Evolutionary conservation across 179 eudicot genomes (phyloP).

Genomic region (Pouteria campechiana): DNA sequence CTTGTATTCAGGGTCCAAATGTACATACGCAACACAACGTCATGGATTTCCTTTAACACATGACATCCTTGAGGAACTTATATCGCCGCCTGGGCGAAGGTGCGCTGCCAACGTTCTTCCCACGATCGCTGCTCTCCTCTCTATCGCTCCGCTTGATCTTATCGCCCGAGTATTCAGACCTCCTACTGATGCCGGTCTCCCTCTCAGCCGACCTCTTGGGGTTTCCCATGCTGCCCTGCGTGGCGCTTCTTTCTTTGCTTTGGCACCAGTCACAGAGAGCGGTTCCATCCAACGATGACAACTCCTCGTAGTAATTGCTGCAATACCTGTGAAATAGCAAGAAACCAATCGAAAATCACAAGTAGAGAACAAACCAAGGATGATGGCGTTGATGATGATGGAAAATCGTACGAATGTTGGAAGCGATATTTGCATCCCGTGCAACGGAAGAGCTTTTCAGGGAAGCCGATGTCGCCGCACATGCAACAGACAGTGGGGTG

Average conservation of each 20-base stretch:
- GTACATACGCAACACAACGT: too few relatives aligned
- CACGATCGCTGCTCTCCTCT: conserved; percentile 8
- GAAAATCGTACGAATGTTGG: conserved; percentile 70
- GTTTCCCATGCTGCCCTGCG: conserved; percentile 9
- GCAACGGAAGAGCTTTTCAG: conserved; percentile 89
- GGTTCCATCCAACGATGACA: conserved; percentile 17
- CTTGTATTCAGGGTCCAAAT: too few relatives aligned
- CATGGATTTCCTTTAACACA: conserved; percentile 47
- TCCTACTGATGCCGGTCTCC: neutral
- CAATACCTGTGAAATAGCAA: too few relatives aligned
- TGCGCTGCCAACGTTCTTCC: conserved; percentile 21
- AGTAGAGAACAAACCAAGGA: neutral
- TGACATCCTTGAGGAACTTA: conserved; percentile 92
- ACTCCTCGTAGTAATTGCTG: conserved; percentile 64
- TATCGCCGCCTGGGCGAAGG: conserved; percentile 80
- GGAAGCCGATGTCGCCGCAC: conserved; percentile 91
- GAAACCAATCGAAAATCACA: neutral
- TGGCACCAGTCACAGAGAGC: conserved; percentile 73
- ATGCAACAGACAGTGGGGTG: conserved; percentile 59
- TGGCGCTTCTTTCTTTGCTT: conserved; percentile 29
- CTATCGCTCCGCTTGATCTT: conserved; percentile 31
- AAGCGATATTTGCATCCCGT: conserved; percentile 55
- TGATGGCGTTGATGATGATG: neutral
- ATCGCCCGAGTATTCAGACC: conserved; percentile 28
- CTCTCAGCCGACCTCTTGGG: conserved; percentile 4